A percentile compares a stretch with the other conserved stretches of the same genome.
phyloP scores from a whole-genome alignment of 2,329 filamentous ascomycete species.

The Pezicula neosporulosa region DNA sequence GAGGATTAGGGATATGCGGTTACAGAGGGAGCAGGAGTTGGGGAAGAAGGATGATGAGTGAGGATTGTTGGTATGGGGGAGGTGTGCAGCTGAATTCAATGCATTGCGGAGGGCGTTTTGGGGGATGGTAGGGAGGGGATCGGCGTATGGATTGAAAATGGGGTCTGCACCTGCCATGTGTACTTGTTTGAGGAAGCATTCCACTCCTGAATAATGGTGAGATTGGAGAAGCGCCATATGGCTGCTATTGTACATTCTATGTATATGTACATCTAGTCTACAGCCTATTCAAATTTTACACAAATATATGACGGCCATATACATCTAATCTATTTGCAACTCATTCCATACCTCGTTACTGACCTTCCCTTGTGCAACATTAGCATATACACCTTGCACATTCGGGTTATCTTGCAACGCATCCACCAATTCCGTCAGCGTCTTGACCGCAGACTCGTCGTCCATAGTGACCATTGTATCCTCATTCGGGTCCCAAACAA shows the following conservation, averaged over 20 bases:
- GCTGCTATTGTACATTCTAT: constrained; percentile 4
- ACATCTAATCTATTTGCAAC: constrained; percentile 48
- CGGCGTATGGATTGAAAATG: constrained; percentile 1
- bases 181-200: constrained; percentile 3
- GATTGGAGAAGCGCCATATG: constrained; percentile 7
- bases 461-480: constrained; percentile 69
- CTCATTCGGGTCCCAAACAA: constrained; percentile 80
- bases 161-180: neutral
- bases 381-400: constrained; percentile 78
- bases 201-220: constrained; percentile 12
- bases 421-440: constrained; percentile 57
- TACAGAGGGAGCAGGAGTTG: constrained; percentile 18
- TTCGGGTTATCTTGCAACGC: constrained; percentile 64
- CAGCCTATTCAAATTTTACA: neutral
- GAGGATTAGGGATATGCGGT: constrained; percentile 30
- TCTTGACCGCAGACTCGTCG: constrained; percentile 48
- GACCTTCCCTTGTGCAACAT: constrained; percentile 51
- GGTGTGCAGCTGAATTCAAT: constrained; percentile 2
- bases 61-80: constrained; percentile 1
- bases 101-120: neutral
- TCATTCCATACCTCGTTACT: constrained; percentile 51
- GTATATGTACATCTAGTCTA: constrained; percentile 10
- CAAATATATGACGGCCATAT: constrained; percentile 6
- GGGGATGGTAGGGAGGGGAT: constrained; percentile 1
- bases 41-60: neutral